Evolutionary conservation across 108 stramenopile species (phyloP).

Genomic region (Pseudonitzschia delicatissima): DNA sequence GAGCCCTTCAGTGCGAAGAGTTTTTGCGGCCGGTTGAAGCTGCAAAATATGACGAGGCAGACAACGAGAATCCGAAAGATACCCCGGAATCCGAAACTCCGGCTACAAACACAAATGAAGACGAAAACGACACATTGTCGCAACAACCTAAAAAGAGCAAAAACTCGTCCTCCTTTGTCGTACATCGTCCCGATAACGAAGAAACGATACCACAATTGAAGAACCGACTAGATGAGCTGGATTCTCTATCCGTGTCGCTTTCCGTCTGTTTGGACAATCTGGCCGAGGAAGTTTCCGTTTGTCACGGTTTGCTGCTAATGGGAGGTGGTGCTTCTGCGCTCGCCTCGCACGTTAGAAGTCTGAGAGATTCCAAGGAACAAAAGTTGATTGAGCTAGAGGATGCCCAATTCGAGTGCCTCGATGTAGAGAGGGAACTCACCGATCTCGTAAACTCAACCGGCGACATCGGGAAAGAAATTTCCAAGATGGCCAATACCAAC

Average conservation of each 20-base stretch:
- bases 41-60: slow-evolving; percentile 18
- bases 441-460: slow-evolving; percentile 30
- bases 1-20: slow-evolving; percentile 57
- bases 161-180: slow-evolving; percentile 8
- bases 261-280: slow-evolving; percentile 72
- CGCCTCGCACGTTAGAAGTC: slow-evolving; percentile 60
- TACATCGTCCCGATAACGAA: slow-evolving; percentile 19
- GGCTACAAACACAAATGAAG: background rate
- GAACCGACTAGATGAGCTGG: slow-evolving; percentile 53
- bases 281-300: slow-evolving; percentile 70
- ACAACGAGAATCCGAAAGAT: background rate
- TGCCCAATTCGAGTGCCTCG: slow-evolving; percentile 42
- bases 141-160: background rate
- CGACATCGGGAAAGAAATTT: slow-evolving; percentile 23
- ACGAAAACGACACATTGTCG: background rate
- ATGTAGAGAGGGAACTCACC: slow-evolving; percentile 60
- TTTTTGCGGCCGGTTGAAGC: slow-evolving; percentile 37
- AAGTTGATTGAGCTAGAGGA: slow-evolving; percentile 32
- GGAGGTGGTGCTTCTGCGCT: slow-evolving; percentile 65
- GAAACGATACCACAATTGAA: slow-evolving; percentile 27
- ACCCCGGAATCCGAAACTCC: background rate
- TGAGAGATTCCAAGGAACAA: slow-evolving; percentile 49
- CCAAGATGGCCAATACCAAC: background rate
- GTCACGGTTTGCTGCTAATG: slow-evolving; percentile 60
- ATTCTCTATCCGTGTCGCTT: slow-evolving; percentile 44